Percentiles rank a stretch among this genome's conserved stretches.
phyloP scores from a whole-genome alignment of 805 yeast species.

The Candida maltosa region DNA sequence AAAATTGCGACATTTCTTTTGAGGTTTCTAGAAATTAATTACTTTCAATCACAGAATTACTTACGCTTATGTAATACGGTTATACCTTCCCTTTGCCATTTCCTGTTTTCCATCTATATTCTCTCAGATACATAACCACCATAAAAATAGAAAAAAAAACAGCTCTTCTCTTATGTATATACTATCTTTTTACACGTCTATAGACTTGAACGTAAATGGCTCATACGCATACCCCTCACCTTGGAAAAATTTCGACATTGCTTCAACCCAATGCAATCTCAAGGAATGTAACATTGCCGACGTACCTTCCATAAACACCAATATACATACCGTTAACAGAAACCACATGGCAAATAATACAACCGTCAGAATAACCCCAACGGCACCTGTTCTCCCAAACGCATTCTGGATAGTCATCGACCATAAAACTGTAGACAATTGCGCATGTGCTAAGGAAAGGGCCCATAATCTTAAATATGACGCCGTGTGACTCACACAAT shows the following conservation, averaged over 20 bases:
- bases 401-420: constrained; percentile 68
- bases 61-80: too few species aligned
- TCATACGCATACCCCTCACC: constrained; percentile 71
- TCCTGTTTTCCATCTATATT: too few species aligned
- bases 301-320: constrained; percentile 80
- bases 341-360: constrained; percentile 74
- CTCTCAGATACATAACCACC: too few species aligned
- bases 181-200: constrained; percentile 11
- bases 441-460: constrained; percentile 76
- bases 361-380: constrained; percentile 57
- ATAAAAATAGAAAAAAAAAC: too few species aligned
- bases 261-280: constrained; percentile 79
- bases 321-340: constrained; percentile 60
- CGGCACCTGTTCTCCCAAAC: constrained; percentile 51
- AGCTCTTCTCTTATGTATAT: too few species aligned
- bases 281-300: constrained; percentile 81
- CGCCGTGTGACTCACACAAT: constrained; percentile 78
- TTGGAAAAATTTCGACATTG: constrained; percentile 76
- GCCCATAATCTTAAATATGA: constrained; percentile 80
- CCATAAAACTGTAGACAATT: constrained; percentile 71
- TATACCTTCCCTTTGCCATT: too few species aligned
- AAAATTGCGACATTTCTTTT: too few species aligned
- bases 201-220: constrained; percentile 52
- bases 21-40: too few species aligned
- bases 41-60: too few species aligned